Evolutionary conservation across 345 rosid species (phyloP), one percentile per base, ranked within the genome.

Genomic region (Lepidium africanum): DNA sequence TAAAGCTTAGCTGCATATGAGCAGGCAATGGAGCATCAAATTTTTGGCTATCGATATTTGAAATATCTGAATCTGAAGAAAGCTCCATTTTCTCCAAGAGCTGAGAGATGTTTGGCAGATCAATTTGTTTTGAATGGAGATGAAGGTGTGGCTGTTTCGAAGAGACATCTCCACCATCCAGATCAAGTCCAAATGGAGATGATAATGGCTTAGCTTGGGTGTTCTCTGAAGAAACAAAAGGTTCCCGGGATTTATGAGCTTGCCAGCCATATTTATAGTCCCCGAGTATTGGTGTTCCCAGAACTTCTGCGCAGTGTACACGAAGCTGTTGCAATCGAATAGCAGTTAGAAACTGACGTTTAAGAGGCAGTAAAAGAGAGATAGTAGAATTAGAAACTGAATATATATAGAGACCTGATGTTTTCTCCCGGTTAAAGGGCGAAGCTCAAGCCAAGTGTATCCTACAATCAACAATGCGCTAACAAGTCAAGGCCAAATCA

Each of bases 251-350:
- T 80, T 79, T 79, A 76, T 93, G 95, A 73, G 82, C 81, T 78
- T 85, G 96, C 96, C 97, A 87, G 6, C 90, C 97, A 11, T 94
- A 94, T 70, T 94, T 94, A 58, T 73, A 91, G 77, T 91, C 97
- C 56, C 99, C 99, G 3, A 94, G 86, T 72, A 94, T 87, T 3
- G 99, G 97, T 39, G 99, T 90, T 57, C 96, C 91, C 70, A 92
- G 65, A 46, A 86, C 89, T 71, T 91, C 95, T 27, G 97, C 97
- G 73, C 99, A 91, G 73, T 94, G 99, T 65, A 94, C 99, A 12
- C 97, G 92, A 21, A 94, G 86, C 97, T 94, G 82, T 47, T 17
- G 72, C 67, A 65, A 37, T 42, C 13, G n/a, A 42, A 76, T 9
- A 56, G 48, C 52, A 40, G 55, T 63, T 40, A 33, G 15, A 47